Evolutionary conservation across 371 early-diverging fungal species (phyloP).

Genomic region (Mucor plumbeus): DNA sequence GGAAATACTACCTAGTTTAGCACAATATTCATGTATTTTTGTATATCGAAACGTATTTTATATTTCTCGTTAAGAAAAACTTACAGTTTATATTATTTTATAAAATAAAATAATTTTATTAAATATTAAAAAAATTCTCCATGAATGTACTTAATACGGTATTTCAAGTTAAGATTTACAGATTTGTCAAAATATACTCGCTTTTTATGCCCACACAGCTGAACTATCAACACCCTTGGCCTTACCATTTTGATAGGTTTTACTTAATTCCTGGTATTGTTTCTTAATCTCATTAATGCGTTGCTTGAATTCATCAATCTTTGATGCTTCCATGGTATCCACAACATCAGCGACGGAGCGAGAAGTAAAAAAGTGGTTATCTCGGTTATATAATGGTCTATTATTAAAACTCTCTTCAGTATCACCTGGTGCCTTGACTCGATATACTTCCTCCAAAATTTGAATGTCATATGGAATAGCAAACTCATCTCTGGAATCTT

Average conservation of each 20-base stretch:
- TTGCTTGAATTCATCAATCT: not conserved
- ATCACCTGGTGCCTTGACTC: constrained; percentile 19
- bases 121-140: no score
- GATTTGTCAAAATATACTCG: no score
- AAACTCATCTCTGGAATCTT: constrained; percentile 24
- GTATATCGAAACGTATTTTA: no score
- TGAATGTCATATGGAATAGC: constrained; percentile 25
- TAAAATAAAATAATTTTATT: no score
- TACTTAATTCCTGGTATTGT: constrained; percentile 11
- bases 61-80: no score
- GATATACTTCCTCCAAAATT: constrained; percentile 22
- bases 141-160: no score
- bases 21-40: no score
- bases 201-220: constrained; percentile 17
- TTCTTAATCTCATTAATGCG: constrained; percentile 2
- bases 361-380: constrained; percentile 21
- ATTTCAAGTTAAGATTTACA: no score
- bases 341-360: constrained; percentile 1
- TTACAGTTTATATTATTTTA: no score
- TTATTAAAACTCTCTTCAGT: constrained; percentile 20
- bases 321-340: not conserved
- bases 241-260: constrained; percentile 19
- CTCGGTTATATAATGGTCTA: constrained; percentile 20
- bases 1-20: no score
- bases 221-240: constrained; percentile 18